Evolutionary conservation across 768 basidiomycete genomes (phyloP).

Genomic region (Fistulinella prunicolor): DNA sequence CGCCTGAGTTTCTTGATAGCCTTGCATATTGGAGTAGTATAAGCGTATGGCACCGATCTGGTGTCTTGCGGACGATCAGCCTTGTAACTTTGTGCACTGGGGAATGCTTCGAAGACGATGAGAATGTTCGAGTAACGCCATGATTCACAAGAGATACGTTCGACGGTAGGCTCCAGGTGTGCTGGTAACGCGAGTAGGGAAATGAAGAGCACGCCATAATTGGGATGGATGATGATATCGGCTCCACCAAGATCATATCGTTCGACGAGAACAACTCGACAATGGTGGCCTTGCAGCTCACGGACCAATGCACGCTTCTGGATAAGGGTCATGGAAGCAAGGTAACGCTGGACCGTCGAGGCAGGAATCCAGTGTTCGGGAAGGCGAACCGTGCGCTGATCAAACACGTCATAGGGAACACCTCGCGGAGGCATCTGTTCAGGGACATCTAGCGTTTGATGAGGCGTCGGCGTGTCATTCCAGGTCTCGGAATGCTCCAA

Average conservation of each 20-base stretch:
- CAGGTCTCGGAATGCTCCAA: conserved; percentile 11
- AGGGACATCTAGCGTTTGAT: conserved; percentile 4
- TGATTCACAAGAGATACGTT: conserved; percentile 51
- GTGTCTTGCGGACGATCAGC: conserved; percentile 5
- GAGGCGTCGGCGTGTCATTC: conserved; percentile 8
- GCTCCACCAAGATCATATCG: conserved; percentile 55
- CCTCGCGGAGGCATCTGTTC: conserved; percentile 20
- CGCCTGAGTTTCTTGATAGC: conserved; percentile 67
- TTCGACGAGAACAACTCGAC: conserved; percentile 59
- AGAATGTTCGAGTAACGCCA: conserved; percentile 58
- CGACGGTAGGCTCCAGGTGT: conserved; percentile 42
- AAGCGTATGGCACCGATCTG: conserved; percentile 38
- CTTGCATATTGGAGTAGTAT: conserved; percentile 65
- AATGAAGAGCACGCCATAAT: conserved; percentile 53
- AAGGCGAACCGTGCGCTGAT: conserved; percentile 44
- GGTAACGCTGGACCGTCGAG: conserved; percentile 52
- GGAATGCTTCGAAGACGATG: conserved; percentile 67
- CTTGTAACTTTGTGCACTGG: conserved; percentile 40
- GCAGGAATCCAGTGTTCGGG: conserved; percentile 34
- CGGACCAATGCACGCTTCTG: conserved; percentile 64
- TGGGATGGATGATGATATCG: conserved; percentile 67
- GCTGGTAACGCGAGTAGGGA: conserved; percentile 48
- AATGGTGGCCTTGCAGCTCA: conserved; percentile 42
- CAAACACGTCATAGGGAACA: conserved; percentile 41
- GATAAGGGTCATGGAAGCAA: conserved; percentile 65